Evolutionary conservation across 2,329 filamentous ascomycete species (phyloP).

Genomic region (Fusarium siculi): DNA sequence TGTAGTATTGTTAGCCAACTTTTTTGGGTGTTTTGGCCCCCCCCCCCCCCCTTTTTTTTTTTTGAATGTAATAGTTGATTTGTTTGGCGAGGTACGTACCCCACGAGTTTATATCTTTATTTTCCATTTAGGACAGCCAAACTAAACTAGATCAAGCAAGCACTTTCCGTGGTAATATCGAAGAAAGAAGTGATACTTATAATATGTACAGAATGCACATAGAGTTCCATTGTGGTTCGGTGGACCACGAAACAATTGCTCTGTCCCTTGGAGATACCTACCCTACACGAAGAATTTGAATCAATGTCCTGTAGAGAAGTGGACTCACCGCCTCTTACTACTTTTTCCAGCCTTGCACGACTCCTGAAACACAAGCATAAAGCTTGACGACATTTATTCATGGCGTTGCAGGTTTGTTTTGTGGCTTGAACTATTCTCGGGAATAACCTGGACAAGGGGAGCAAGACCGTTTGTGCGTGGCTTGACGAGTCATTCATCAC

Average conservation of each 20-base stretch:
- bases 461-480: slow-evolving; percentile 1
- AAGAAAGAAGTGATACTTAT: neutral
- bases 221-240: neutral
- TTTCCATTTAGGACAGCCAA: neutral
- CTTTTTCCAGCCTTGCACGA: neutral
- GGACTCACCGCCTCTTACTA: slow-evolving; percentile 20
- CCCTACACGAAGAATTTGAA: neutral
- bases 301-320: too few species aligned
- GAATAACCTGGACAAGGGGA: neutral
- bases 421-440: neutral
- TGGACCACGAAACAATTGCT: neutral
- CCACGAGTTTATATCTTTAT: neutral
- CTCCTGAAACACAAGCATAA: slow-evolving; percentile 20
- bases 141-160: neutral
- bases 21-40: too few species aligned
- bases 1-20: too few species aligned
- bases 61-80: neutral
- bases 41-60: too few species aligned
- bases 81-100: neutral
- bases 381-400: slow-evolving; percentile 11
- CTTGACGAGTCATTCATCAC: slow-evolving; percentile 28
- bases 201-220: neutral
- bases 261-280: neutral
- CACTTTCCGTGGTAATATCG: neutral
- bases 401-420: neutral